Percentiles rank a stretch among this genome's conserved stretches.
Evolutionary conservation across 2,329 filamentous ascomycete species (phyloP).

Genomic region (Xenosphaeropsis pyriputrescens): DNA sequence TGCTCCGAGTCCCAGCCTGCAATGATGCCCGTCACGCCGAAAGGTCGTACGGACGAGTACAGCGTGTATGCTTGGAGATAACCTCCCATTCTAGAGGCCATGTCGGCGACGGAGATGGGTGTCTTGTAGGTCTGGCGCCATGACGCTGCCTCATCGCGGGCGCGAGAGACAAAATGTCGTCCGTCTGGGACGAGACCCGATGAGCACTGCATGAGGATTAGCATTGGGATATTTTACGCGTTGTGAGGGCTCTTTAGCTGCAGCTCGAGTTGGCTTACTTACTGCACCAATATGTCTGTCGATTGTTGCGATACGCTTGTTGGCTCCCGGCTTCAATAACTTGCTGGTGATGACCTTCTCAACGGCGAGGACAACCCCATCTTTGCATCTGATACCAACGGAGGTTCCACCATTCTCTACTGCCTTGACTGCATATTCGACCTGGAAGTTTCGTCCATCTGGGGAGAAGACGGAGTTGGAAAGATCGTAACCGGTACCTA

Average conservation of each 20-base stretch:
- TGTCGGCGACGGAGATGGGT: constrained; percentile 75
- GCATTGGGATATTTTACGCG: too few species aligned
- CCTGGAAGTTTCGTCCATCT: constrained; percentile 97
- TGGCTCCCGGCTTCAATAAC: constrained; percentile 84
- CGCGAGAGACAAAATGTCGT: constrained; percentile 85
- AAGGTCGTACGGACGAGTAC: constrained; percentile 91
- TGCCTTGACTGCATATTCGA: constrained; percentile 97
- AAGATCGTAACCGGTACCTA: constrained; percentile 98
- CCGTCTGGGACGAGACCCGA: constrained; percentile 91
- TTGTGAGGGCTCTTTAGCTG: too few species aligned
- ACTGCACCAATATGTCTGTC: constrained; percentile 91
- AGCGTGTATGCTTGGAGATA: constrained; percentile 97
- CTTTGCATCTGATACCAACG: constrained; percentile 91
- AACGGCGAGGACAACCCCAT: constrained; percentile 87
- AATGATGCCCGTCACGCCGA: constrained; percentile 89
- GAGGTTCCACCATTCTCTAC: constrained; percentile 97
- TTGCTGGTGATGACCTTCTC: constrained; percentile 96
- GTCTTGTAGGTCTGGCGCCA: constrained; percentile 94
- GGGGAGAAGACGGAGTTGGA: constrained; percentile 99
- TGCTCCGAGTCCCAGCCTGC: constrained; percentile 86
- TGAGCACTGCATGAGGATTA: constrained; percentile 52
- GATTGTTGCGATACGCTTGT: constrained; percentile 92
- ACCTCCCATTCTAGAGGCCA: constrained; percentile 85
- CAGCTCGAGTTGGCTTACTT: constrained; percentile 23
- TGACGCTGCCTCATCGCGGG: constrained; percentile 79